Evolutionary conservation across 2,329 filamentous ascomycete genomes (phyloP).

Genomic region (Zymoseptoria ardabiliae): DNA sequence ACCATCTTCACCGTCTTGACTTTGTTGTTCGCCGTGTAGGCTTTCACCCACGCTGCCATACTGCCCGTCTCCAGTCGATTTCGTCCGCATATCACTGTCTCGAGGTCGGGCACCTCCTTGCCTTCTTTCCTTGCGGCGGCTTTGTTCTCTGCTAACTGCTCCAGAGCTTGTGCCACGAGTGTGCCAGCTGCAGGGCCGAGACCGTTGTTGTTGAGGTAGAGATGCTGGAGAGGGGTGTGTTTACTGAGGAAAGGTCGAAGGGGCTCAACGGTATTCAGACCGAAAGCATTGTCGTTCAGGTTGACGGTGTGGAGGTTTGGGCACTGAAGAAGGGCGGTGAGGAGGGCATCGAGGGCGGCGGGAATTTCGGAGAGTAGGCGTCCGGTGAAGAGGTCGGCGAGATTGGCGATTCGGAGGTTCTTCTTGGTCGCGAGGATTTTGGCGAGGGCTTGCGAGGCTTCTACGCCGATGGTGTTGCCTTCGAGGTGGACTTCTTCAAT

Average conservation of each 20-base stretch:
- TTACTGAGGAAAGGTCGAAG: constrained; percentile 84
- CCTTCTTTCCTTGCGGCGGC: constrained; percentile 64
- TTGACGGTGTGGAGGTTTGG: constrained; percentile 85
- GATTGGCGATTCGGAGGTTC: constrained; percentile 65
- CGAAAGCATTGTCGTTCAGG: constrained; percentile 96
- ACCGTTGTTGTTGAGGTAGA: constrained; percentile 97
- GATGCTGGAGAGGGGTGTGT: constrained; percentile 83
- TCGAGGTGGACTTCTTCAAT: constrained; percentile 79
- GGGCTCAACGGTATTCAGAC: constrained; percentile 87
- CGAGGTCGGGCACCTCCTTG: constrained; percentile 69
- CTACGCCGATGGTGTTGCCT: constrained; percentile 88
- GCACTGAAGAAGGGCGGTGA: constrained; percentile 79
- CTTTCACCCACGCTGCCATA: constrained; percentile 90
- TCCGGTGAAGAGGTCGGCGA: constrained; percentile 96
- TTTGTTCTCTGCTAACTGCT: constrained; percentile 76
- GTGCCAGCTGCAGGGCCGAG: constrained; percentile 87
- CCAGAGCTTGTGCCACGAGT: constrained; percentile 80
- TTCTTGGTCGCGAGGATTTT: constrained; percentile 79
- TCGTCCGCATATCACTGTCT: constrained; percentile 95
- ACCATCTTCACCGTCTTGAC: constrained; percentile 92
- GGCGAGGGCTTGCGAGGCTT: constrained; percentile 77
- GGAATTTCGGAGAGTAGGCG: constrained; percentile 91
- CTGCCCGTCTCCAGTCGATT: constrained; percentile 93
- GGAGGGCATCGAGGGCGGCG: constrained; percentile 73
- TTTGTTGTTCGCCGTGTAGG: constrained; percentile 71